phyloP scores from a whole-genome alignment of 768 basidiomycete species.

The Kwoniella sp. region DNA sequence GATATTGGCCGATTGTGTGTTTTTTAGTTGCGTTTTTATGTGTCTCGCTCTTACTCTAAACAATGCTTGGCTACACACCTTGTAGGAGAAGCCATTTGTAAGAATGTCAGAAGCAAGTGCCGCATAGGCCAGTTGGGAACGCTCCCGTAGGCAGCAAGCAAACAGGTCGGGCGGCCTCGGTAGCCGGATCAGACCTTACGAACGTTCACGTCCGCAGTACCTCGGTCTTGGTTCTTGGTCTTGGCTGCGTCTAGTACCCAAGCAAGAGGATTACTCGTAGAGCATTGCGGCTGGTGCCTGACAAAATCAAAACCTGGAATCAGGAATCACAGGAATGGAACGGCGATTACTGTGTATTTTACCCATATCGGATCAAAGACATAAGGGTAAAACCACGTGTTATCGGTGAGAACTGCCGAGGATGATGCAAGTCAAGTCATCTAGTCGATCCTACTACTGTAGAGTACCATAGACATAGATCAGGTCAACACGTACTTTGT shows the following conservation, averaged over 20 bases:
- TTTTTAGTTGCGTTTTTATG: background rate
- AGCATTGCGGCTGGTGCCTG: background rate
- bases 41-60: background rate
- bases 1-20: background rate
- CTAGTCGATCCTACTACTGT: background rate
- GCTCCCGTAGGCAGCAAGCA: too few species aligned
- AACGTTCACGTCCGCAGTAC: background rate
- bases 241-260: too few species aligned
- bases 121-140: too few species aligned
- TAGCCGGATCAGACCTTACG: background rate
- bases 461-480: too few species aligned
- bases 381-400: background rate
- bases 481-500: conserved; percentile 2
- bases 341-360: too few species aligned
- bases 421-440: background rate
- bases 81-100: too few species aligned
- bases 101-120: too few species aligned
- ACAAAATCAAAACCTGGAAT: background rate
- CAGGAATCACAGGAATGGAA: background rate
- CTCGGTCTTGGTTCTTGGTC: too few species aligned
- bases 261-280: too few species aligned
- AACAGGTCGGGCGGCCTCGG: too few species aligned
- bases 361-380: background rate
- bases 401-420: background rate
- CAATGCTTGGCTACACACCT: too few species aligned